Conservation (phyloP, 2,329 filamentous ascomycete species). For the Fusarium sp. region DNA sequence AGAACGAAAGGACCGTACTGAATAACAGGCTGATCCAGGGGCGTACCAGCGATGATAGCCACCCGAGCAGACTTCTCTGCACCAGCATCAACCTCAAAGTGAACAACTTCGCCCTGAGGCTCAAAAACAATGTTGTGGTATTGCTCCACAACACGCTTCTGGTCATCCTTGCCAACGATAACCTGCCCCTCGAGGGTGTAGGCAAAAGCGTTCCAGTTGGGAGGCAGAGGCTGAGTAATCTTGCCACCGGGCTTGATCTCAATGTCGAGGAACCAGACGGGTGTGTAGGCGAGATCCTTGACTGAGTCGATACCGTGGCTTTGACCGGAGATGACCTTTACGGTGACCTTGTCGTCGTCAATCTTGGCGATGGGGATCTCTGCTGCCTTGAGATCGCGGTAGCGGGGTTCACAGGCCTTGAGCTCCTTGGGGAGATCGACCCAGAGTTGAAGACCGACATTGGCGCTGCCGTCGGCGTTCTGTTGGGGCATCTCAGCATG, state of each 20-base stretch:
- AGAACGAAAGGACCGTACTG: slow-evolving; percentile 91
- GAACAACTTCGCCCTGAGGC: slow-evolving; percentile 78
- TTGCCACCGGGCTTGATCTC: slow-evolving; percentile 82
- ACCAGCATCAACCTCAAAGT: slow-evolving; percentile 74
- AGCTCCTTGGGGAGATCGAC: slow-evolving; percentile 86
- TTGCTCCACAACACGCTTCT: slow-evolving; percentile 67
- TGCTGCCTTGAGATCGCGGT: slow-evolving; percentile 81
- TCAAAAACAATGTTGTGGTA: slow-evolving; percentile 94
- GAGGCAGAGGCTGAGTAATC: slow-evolving; percentile 79
- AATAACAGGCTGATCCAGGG: slow-evolving; percentile 82
- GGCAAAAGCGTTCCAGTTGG: slow-evolving; percentile 89
- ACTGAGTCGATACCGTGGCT: slow-evolving; percentile 87
- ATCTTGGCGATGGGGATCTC: slow-evolving; percentile 83
- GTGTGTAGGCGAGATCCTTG: slow-evolving; percentile 92
- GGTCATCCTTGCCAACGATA: slow-evolving; percentile 67
- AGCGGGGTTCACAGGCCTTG: slow-evolving; percentile 91
- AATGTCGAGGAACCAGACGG: slow-evolving; percentile 94
- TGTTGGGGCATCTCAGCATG: slow-evolving; percentile 95
- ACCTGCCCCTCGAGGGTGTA: slow-evolving; percentile 84
- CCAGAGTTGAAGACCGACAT: slow-evolving; percentile 94
- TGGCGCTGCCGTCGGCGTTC: slow-evolving; percentile 79
- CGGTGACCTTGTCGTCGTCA: slow-evolving; percentile 77
- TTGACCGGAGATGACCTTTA: slow-evolving; percentile 93
- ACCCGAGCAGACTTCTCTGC: slow-evolving; percentile 70
- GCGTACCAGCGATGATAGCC: slow-evolving; percentile 77